These are phyloP conservation scores for Globisporangium acanthophoron DNA, from an alignment of 352 stramenopile genomes.

Conservation along the genomic window DNA sequence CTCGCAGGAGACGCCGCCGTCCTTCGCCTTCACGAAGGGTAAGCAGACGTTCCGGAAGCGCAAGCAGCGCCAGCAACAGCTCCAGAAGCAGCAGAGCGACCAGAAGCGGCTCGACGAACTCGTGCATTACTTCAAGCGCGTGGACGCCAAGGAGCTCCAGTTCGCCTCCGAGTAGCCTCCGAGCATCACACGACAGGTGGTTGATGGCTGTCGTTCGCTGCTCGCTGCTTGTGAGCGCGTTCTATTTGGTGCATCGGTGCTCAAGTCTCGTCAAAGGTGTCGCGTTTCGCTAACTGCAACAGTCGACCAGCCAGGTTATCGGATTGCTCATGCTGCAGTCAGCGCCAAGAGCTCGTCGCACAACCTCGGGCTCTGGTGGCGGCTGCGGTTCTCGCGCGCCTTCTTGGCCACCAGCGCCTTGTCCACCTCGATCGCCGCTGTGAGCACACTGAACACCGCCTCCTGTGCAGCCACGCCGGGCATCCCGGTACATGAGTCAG, in stretches of 20 bases:
- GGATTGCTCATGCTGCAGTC: conserved; percentile 17
- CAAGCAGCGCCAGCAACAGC: conserved; percentile 21
- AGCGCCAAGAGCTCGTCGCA: conserved; percentile 64
- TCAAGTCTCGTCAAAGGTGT: too few relatives aligned
- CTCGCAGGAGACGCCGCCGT: conserved; percentile 39
- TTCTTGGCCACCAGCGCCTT: conserved; percentile 58
- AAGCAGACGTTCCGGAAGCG: conserved; percentile 45
- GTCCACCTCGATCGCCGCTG: conserved; percentile 60
- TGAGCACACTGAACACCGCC: conserved; percentile 65
- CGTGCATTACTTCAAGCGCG: conserved; percentile 50
- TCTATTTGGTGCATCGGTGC: too few relatives aligned
- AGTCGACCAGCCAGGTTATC: conserved; percentile 3
- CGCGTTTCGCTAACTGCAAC: not conserved
- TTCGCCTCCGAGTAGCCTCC: conserved; percentile 23
- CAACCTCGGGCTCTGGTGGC: conserved; percentile 64
- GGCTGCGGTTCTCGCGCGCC: conserved; percentile 61
- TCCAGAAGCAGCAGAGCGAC: conserved; percentile 28
- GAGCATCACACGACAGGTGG: too few relatives aligned
- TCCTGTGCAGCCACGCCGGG: conserved; percentile 19
- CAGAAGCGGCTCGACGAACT: conserved; percentile 53
- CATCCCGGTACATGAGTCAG: too few relatives aligned
- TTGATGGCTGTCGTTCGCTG: too few relatives aligned
- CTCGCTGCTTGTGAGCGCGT: too few relatives aligned
- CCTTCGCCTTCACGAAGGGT: conserved; percentile 39
- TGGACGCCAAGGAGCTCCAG: conserved; percentile 51